phyloP scores from a whole-genome alignment of 2,329 filamentous ascomycete species.

The Lecanicillium sp. region DNA sequence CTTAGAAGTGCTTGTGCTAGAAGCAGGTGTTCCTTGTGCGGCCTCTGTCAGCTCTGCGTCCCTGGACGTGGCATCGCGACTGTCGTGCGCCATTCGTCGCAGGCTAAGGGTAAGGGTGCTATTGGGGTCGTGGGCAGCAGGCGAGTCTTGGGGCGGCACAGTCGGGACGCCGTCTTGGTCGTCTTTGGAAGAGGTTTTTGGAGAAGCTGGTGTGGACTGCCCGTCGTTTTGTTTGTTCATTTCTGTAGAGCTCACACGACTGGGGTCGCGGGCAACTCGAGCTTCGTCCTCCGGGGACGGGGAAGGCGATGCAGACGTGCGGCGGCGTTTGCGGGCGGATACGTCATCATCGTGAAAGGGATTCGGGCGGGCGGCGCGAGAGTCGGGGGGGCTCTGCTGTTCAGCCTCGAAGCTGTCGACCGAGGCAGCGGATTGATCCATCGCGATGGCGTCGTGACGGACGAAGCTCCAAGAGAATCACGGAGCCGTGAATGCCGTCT shows the following conservation, averaged over 20 bases:
- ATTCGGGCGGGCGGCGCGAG: conserved; percentile 56
- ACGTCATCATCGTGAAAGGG: conserved; percentile 56
- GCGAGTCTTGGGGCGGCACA: background rate
- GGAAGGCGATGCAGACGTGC: conserved; percentile 52
- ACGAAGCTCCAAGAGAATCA: conserved; percentile 40
- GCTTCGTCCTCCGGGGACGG: conserved; percentile 24
- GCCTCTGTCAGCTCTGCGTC: too few relatives aligned
- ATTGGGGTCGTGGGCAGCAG: background rate
- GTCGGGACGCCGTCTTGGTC: background rate
- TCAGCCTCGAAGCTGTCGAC: conserved; percentile 50
- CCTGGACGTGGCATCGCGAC: background rate
- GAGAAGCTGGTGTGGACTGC: background rate
- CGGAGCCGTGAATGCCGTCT: conserved; percentile 49
- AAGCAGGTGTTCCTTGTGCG: too few relatives aligned
- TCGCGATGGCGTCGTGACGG: conserved; percentile 22
- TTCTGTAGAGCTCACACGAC: background rate
- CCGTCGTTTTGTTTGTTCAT: background rate
- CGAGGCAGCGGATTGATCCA: conserved; percentile 46
- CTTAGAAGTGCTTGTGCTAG: too few relatives aligned
- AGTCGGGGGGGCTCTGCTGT: conserved; percentile 53
- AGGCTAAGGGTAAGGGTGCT: conserved; percentile 7
- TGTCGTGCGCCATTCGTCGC: conserved; percentile 4
- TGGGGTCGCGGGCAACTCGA: background rate
- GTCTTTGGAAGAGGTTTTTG: background rate
- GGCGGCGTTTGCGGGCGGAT: conserved; percentile 54